phyloP scores from a whole-genome alignment of 768 basidiomycete genomes.

The Termitomyces sp. region DNA sequence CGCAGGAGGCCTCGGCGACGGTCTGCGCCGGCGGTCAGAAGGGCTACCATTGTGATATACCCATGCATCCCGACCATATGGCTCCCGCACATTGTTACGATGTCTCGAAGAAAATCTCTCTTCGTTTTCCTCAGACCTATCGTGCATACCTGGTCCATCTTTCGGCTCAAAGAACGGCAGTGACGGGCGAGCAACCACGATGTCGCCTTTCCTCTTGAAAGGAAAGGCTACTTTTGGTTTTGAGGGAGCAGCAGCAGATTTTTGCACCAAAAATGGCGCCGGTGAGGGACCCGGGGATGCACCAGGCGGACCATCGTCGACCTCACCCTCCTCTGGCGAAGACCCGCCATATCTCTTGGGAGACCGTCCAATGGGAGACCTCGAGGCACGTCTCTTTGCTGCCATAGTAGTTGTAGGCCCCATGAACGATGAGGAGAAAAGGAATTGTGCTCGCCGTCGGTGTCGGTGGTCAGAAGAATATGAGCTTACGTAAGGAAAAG shows the following conservation, averaged over 20 bases:
- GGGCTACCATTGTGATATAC: conserved; percentile 35
- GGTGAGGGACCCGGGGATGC: conserved; percentile 17
- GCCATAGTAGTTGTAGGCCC: conserved; percentile 28
- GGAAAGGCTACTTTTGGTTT: conserved; percentile 64
- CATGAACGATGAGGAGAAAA: conserved; percentile 15
- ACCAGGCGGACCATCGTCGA: conserved; percentile 48
- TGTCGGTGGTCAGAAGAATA: conserved; percentile 10
- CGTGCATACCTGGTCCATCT: conserved; percentile 25
- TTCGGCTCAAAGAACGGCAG: conserved; percentile 11
- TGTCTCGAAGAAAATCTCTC: conserved; percentile 26
- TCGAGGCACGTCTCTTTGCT: conserved; percentile 55
- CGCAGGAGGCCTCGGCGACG: conserved; percentile 14
- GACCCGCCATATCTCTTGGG: conserved; percentile 54
- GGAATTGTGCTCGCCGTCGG: conserved; percentile 8
- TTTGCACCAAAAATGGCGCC: conserved; percentile 26
- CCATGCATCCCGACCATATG: conserved; percentile 8
- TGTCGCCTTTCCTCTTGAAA: conserved; percentile 54
- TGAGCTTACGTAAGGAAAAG: conserved; percentile 14
- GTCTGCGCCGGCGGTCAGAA: conserved; percentile 14
- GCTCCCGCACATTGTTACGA: conserved; percentile 24
- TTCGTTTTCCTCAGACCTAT: conserved; percentile 41
- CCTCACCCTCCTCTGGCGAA: conserved; percentile 79
- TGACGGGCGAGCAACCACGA: conserved; percentile 9
- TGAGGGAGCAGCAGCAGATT: conserved; percentile 21
- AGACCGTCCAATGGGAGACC: conserved; percentile 44